A percentile compares a stretch with the other conserved stretches of the same genome.
Evolutionary conservation across 306 rosid genomes (phyloP).

Genomic region (Pterocarpus santalinus): DNA sequence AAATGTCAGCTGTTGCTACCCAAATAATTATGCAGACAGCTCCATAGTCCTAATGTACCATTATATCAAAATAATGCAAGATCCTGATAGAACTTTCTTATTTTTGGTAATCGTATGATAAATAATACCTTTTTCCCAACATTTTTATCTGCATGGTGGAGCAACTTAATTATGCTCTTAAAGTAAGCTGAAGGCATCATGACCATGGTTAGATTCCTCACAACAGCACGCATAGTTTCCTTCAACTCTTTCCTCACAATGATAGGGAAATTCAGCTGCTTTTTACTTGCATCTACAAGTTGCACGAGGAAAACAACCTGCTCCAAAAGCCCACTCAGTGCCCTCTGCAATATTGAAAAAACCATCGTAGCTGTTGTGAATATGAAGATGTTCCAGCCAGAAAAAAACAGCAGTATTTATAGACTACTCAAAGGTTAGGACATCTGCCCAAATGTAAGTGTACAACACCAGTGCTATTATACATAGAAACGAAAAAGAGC

Average conservation of each 20-base stretch:
- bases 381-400: background rate
- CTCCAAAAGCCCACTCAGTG: constrained; percentile 77
- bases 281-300: constrained; percentile 67
- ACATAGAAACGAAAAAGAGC: constrained; percentile 6
- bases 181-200: constrained; percentile 78
- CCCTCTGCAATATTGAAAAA: constrained; percentile 57
- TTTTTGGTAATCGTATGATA: background rate
- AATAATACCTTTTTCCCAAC: constrained; percentile 74
- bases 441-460: constrained; percentile 18
- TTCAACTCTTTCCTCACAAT: constrained; percentile 68
- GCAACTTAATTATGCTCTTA: constrained; percentile 68
- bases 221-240: constrained; percentile 66
- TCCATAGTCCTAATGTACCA: background rate
- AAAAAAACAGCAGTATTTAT: constrained; percentile 14
- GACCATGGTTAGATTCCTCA: constrained; percentile 58
- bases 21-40: constrained; percentile 18
- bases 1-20: background rate
- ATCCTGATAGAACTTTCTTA: background rate
- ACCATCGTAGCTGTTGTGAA: constrained; percentile 29
- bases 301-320: constrained; percentile 68
- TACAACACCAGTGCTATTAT: constrained; percentile 7
- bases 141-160: constrained; percentile 63
- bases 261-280: constrained; percentile 56
- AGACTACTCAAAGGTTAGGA: constrained; percentile 2
- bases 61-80: constrained; percentile 5